Percentiles rank a stretch among this genome's conserved stretches.
These are phyloP conservation scores for Picea glauca DNA, from an alignment of 75 land plant species.

Conservation along the genomic window DNA sequence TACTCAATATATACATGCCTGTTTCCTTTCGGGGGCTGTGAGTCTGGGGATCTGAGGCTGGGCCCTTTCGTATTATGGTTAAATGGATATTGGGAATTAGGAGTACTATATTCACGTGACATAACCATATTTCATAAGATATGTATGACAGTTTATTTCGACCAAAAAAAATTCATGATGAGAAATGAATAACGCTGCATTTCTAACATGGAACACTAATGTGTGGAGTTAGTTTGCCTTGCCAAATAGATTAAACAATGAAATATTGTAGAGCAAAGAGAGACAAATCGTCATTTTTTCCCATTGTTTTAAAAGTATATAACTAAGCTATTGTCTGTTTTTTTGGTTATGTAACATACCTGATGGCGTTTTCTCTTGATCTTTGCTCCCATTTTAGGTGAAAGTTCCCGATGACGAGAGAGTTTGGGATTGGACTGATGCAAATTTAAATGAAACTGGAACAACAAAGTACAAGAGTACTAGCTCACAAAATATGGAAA, in stretches of 20 bases:
- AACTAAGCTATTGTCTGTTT: neutral
- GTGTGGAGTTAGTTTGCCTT: neutral
- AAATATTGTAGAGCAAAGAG: neutral
- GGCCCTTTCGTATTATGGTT: too few species aligned
- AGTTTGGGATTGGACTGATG: slow-evolving; percentile 71
- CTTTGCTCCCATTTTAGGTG: slow-evolving; percentile 32
- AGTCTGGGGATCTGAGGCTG: too few species aligned
- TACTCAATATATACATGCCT: too few species aligned
- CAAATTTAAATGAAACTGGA: slow-evolving; percentile 16
- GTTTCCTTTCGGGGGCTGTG: too few species aligned
- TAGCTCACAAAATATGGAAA: slow-evolving; percentile 17
- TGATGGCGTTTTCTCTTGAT: slow-evolving; percentile 21
- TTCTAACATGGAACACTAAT: neutral
- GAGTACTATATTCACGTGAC: too few species aligned
- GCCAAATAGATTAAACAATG: neutral
- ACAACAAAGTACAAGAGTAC: slow-evolving; percentile 21
- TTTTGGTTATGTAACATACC: neutral
- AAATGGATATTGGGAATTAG: too few species aligned
- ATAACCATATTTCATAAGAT: too few species aligned
- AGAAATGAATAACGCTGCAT: neutral
- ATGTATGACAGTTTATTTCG: too few species aligned
- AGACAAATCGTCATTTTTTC: neutral
- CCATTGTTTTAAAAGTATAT: neutral
- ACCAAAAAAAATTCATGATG: too few species aligned
- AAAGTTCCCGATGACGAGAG: slow-evolving; percentile 58